Evolutionary conservation across 2,329 filamentous ascomycete species (phyloP).

Genomic region (Mollisia scopiformis): DNA sequence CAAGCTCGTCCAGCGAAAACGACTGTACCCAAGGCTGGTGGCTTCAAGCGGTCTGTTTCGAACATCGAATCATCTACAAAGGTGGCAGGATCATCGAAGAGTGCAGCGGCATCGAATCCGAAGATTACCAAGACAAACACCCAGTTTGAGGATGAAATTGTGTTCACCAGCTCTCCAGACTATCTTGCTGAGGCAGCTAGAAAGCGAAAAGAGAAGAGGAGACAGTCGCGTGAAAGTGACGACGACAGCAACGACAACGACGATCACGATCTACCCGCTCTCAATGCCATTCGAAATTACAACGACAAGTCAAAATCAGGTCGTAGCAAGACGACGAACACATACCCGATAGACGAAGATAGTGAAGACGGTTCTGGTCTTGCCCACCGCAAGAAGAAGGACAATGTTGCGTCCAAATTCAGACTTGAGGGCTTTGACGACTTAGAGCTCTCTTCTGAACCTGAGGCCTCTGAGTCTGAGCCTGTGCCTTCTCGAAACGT

Average conservation of each 20-base stretch:
- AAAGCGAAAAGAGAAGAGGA: constrained; percentile 18
- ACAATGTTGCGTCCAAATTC: not conserved
- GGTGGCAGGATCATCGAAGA: constrained; percentile 14
- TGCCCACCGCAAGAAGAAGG: not conserved
- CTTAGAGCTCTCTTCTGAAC: not conserved
- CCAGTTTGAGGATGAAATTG: constrained; percentile 28
- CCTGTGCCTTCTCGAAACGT: constrained; percentile 9
- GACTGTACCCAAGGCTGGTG: constrained; percentile 5
- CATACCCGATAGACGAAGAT: not conserved
- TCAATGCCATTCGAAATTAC: not conserved
- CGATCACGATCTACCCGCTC: constrained; percentile 14
- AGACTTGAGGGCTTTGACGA: not conserved
- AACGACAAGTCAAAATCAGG: not conserved
- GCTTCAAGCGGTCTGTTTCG: constrained; percentile 31
- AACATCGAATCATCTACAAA: constrained; percentile 42
- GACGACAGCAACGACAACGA: constrained; percentile 19
- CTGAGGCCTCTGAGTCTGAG: not conserved
- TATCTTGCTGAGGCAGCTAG: constrained; percentile 19
- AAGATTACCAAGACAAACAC: constrained; percentile 38
- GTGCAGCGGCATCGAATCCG: constrained; percentile 27
- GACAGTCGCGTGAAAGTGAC: constrained; percentile 9
- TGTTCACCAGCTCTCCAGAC: constrained; percentile 37
- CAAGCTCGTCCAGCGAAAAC: constrained; percentile 4
- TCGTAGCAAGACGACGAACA: not conserved
- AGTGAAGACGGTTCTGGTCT: not conserved